Evolutionary conservation across 495 filamentous ascomycete genomes (phyloP), one percentile per base, ranked within the genome.

Genomic region (Trichoderma asperelloides): DNA sequence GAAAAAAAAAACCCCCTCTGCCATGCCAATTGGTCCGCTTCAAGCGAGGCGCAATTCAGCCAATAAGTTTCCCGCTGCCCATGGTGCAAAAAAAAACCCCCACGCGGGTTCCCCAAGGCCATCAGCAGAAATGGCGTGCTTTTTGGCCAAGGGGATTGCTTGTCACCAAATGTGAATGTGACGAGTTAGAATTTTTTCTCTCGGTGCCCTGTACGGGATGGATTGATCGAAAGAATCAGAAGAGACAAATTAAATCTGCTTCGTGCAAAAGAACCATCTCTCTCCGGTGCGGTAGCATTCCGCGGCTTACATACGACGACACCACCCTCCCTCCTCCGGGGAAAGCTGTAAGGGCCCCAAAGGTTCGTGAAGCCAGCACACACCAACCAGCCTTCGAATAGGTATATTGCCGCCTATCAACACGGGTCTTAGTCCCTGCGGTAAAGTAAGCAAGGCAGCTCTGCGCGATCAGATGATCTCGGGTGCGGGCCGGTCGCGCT

Each of bases 401-500:
- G n/a, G n/a, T n/a, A 37, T 37, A 37, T 7, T 37, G 33, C 33
- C 33, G 33, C 33, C 33, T 45, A 45, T 45, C 41, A 45, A 18
- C 41, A 16, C 41, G 18, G 41, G 13, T 16, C 41, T 16, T 16
- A 12, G 41, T 16, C 12, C 41, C 41, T 45, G 49, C 49, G 49
- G 25, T n/a, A 55, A 21, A 21, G 25, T 60, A 60, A 60, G 55
- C 55, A 60, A 13, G 27, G 27, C 23, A 60, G 12, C 23, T 60
- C 25, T 13, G 11, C 15, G 8, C 55, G 55, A 60, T 60, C 55
- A 60, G 55, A 60, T 60, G 55, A 60, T 60, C 23, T 18, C 23
- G 23, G 25, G 23, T 60, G 55, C 55, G 55, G 55, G 15, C 55
- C 55, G 55, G 55, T 60, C 55, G 55, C 55, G 55, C 55, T 30